Evolutionary conservation across 1,284 basidiomycete species (phyloP), one percentile per base, ranked within the genome.

Genomic region (Pterula multifida): DNA sequence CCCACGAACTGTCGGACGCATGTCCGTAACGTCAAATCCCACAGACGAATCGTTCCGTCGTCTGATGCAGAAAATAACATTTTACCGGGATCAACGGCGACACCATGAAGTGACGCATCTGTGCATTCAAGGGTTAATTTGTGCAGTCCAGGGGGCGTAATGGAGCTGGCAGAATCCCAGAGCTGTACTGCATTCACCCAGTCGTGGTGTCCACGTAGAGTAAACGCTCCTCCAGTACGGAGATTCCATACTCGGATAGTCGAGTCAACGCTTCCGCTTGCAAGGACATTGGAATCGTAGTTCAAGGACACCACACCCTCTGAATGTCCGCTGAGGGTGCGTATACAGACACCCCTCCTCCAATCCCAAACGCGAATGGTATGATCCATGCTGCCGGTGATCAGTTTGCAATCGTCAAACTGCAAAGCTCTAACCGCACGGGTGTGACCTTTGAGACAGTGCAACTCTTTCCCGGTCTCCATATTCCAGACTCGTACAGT

Each of bases 341-440:
- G 73, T 52, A 95, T 81, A 60, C 94, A 94, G 57, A 85, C 82
- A 26, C 96, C 96, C 25, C 86, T 85, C 52, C 95, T 76, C 96
- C 96, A 99, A 62, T 98, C 90, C 95, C 96, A 94, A 12, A 99
- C 90, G 56, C 90, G 88, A 61, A 99, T 81, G 1, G 92, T 95
- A 56, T 84, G 78, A 63, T 99, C 96, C 93, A 98, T 96, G 55
- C 87, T 89, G 1, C 88, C 95, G 0, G 96, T 98, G 63, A 99
- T 94, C 46, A 98, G 76, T 65, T 98, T 94, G 56, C 81, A 85
- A 56, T 93, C 87, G 66, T 99, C 96, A 60, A 98, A 98, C 68
- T 98, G 95, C 51, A 99, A 72, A 0, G 92, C 86, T 2, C 94
- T 78, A 26, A 99, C 82, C 23, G 90, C 93, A 21, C 93, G 79